phyloP scores from a whole-genome alignment of 208 protist genomes.

The Wallacemonas rigidus region DNA sequence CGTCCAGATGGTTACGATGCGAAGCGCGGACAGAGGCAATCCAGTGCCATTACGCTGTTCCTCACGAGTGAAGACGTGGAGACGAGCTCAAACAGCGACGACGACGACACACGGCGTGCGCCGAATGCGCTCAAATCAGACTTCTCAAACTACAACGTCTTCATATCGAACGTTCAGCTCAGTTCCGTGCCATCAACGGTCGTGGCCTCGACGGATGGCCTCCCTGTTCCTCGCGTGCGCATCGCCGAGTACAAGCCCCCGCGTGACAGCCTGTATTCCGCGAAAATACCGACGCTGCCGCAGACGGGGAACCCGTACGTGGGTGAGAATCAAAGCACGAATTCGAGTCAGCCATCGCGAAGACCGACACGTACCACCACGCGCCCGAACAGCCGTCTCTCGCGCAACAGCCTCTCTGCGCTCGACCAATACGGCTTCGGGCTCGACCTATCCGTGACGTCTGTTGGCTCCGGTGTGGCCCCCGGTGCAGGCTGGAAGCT shows the following conservation, averaged over 20 bases:
- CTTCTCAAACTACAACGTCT: conserved; percentile 2
- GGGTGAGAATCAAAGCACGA: not conserved
- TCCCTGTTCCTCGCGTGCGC: conserved; percentile 21
- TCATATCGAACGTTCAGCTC: not conserved
- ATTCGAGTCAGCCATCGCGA: too few species aligned
- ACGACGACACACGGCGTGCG: too few species aligned
- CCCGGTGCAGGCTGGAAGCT: not conserved
- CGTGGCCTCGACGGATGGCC: not conserved
- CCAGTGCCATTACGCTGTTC: conserved; percentile 44
- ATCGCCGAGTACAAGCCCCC: conserved; percentile 25
- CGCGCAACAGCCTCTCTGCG: conserved; percentile 1
- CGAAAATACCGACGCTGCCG: not conserved
- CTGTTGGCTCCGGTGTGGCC: not conserved
- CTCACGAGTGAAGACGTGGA: conserved; percentile 31
- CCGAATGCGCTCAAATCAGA: not conserved
- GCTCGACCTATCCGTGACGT: not conserved
- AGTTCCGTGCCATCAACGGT: too few species aligned
- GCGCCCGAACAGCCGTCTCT: not conserved
- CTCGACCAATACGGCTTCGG: conserved; percentile 6
- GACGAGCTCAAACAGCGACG: too few species aligned
- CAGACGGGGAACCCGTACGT: not conserved
- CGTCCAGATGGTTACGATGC: conserved; percentile 38
- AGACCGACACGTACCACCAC: too few species aligned
- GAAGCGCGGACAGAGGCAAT: conserved; percentile 17
- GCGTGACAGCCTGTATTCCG: not conserved